Evolutionary conservation across 2,329 filamentous ascomycete genomes (phyloP), one percentile per base, ranked within the genome.

Genomic region (Xylaria sp.): DNA sequence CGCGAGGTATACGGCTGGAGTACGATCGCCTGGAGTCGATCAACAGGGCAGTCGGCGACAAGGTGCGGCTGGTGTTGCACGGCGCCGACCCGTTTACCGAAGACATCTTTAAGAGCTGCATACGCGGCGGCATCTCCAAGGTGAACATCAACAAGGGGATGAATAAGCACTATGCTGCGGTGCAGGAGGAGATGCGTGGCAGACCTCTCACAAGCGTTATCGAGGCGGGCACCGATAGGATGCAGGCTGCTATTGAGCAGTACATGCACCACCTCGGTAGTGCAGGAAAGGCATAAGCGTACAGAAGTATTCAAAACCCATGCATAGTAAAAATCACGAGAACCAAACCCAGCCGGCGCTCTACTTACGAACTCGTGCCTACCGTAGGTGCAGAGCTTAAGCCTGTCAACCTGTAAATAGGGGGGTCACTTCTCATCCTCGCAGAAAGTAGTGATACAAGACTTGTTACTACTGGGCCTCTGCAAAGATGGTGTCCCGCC

Each of bases 81-180:
- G 78, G 78, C 34, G 74, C 76, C 8, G 75, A 79, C 48, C 75
- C 74, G n/a, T 80, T 79, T 51, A 69, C 71, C 50, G 66, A 76
- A 65, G 72, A 74, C 8, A 76, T 77, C 52, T 78, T 78, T 58
- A 54, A 64, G 20, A 67, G 66, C 42, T 79, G 76, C 68, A 78
- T 80, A 65, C 66, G 67, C 19, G 71, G 65, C 6, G 78, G 78
- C 44, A 73, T 80, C 37, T 72, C 71, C 44, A 80, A 80, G 69
- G 66, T 79, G 60, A 81, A 81, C 60, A 78, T 80, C 68, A 81
- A 80, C 68, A 77, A 78, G 68, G 76, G 76, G 41, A 75, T 80
- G 74, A 79, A 79, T 63, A 76, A 75, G 52, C 74, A 78, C 61
- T 78, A 78, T 53, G 73, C 73, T 3, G 65, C 66, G 4, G 72